A percentile compares a stretch with the other conserved stretches of the same genome.
Conservation (phyloP, 768 basidiomycete genomes). For the Sistotremastrum suecicum region DNA sequence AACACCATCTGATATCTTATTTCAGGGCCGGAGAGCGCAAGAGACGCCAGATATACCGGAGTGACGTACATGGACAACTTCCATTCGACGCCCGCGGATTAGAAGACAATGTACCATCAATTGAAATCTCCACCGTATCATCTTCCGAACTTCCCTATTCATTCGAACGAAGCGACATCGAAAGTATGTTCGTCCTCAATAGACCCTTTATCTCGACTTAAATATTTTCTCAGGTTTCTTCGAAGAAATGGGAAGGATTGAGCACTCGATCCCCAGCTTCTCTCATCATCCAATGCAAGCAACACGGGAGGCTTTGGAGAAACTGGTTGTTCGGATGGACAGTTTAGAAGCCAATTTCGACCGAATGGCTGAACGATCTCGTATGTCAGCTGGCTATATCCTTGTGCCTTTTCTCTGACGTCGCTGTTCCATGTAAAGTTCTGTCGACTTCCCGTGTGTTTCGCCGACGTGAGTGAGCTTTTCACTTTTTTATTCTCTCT, state of each 20-base stretch:
- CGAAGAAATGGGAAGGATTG: slow-evolving; percentile 49
- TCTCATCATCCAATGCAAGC: slow-evolving; percentile 46
- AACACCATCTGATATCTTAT: not conserved
- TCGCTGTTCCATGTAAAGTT: slow-evolving; percentile 28
- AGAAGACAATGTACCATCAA: slow-evolving; percentile 63
- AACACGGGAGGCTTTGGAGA: slow-evolving; percentile 48
- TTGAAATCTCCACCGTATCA: slow-evolving; percentile 68
- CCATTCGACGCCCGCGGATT: slow-evolving; percentile 77
- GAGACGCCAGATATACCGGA: slow-evolving; percentile 71
- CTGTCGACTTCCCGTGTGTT: slow-evolving; percentile 62
- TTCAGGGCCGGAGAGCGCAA: slow-evolving; percentile 61
- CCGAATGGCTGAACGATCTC: slow-evolving; percentile 68
- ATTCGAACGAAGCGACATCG: slow-evolving; percentile 54
- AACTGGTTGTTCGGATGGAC: slow-evolving; percentile 66
- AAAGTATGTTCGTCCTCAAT: slow-evolving; percentile 32
- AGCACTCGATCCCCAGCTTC: slow-evolving; percentile 32
- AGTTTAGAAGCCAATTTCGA: slow-evolving; percentile 70
- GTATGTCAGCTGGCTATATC: slow-evolving; percentile 29
- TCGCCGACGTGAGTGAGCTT: slow-evolving; percentile 45
- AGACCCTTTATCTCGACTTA: not conserved
- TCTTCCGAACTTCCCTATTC: slow-evolving; percentile 48
- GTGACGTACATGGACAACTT: slow-evolving; percentile 72
- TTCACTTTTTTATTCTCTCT: slow-evolving; percentile 7
- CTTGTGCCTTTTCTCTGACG: slow-evolving; percentile 1
- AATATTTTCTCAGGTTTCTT: slow-evolving; percentile 35